phyloP scores from a whole-genome alignment of 495 filamentous ascomycete species.

The Chlorociboria aeruginascens region DNA sequence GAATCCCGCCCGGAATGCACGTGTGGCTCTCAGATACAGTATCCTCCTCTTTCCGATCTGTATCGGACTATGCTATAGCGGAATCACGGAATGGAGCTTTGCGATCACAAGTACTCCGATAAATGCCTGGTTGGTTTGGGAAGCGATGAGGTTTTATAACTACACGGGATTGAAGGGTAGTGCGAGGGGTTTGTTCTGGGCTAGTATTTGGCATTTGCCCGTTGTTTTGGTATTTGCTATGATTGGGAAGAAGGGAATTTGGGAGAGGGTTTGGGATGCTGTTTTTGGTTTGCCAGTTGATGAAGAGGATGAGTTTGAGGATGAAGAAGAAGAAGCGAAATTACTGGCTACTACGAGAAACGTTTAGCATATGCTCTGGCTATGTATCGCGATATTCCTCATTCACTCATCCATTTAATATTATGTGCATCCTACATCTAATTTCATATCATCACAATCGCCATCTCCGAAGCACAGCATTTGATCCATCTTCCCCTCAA shows the following conservation, averaged over 20 bases:
- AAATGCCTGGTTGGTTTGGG: constrained; percentile 75
- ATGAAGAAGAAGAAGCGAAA: constrained; percentile 23
- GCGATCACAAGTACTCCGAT: constrained; percentile 66
- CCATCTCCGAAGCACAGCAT: too few relatives aligned
- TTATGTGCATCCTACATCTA: too few relatives aligned
- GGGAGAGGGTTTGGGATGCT: constrained; percentile 63
- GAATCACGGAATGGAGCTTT: constrained; percentile 83
- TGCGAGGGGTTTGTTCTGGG: constrained; percentile 87
- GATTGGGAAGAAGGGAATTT: constrained; percentile 88
- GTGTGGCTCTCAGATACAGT: constrained; percentile 83
- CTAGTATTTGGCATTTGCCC: constrained; percentile 93
- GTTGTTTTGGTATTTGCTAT: constrained; percentile 85
- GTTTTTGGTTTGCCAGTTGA: constrained; percentile 27
- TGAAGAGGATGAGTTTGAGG: constrained; percentile 34
- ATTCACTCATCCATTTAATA: too few relatives aligned
- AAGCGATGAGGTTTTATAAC: constrained; percentile 76
- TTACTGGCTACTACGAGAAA: neutral
- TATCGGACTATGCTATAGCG: constrained; percentile 62
- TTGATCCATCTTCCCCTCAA: too few relatives aligned
- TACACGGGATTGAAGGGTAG: constrained; percentile 66
- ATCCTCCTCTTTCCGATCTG: constrained; percentile 82
- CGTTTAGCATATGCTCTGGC: neutral
- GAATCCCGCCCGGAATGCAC: constrained; percentile 69
- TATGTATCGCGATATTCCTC: neutral
- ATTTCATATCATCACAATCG: too few relatives aligned